Percentiles rank a stretch among this genome's conserved stretches.
phyloP scores from a whole-genome alignment of 805 yeast genomes.

The Monosporozyma solicola region DNA sequence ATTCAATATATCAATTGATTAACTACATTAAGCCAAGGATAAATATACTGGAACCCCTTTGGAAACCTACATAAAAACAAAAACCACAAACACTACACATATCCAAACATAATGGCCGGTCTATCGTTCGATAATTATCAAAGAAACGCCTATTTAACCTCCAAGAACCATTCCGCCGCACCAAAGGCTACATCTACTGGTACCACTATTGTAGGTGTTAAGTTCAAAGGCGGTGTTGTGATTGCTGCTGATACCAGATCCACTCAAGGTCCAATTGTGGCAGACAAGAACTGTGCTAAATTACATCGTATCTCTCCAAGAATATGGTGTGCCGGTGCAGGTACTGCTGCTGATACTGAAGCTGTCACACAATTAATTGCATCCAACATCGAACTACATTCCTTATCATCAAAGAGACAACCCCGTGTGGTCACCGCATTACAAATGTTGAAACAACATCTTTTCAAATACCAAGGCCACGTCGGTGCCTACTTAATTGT shows the following conservation, averaged over 20 bases:
- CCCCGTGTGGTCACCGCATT: conserved; percentile 92
- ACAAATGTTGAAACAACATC: conserved; percentile 88
- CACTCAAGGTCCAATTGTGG: conserved; percentile 91
- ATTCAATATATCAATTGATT: neutral
- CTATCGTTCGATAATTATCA: conserved; percentile 88
- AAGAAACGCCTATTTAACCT: conserved; percentile 68
- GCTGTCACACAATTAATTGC: conserved; percentile 92
- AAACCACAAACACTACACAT: neutral
- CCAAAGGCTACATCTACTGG: conserved; percentile 97
- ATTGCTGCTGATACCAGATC: conserved; percentile 99
- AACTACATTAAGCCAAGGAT: neutral
- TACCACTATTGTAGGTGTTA: conserved; percentile 97
- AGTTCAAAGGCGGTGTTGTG: conserved; percentile 86
- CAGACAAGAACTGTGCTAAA: conserved; percentile 96
- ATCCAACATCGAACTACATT: conserved; percentile 84
- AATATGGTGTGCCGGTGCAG: conserved; percentile 99
- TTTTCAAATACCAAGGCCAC: conserved; percentile 95
- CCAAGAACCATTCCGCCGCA: conserved; percentile 54
- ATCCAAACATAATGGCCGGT: conserved; percentile 58
- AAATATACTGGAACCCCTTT: neutral
- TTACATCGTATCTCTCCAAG: conserved; percentile 81
- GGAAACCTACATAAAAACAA: neutral
- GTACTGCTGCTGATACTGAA: conserved; percentile 99
- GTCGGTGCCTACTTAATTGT: conserved; percentile 95
- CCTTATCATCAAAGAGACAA: conserved; percentile 70